These are phyloP conservation scores for Cystofilobasidium capitatum DNA, from an alignment of 768 basidiomycete species.

Conservation along the genomic window DNA sequence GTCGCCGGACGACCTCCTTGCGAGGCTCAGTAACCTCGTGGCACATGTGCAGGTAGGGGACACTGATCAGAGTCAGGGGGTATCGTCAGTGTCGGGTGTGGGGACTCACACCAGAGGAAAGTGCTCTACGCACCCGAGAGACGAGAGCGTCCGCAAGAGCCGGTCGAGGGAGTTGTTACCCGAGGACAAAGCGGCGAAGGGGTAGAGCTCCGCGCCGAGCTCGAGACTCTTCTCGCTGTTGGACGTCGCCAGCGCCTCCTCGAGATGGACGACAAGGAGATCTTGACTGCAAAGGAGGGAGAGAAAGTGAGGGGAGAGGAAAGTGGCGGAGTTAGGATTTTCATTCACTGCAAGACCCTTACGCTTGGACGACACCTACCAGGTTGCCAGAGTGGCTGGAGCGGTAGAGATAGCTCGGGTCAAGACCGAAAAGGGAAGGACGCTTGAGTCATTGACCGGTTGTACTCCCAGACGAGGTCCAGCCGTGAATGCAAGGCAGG, in stretches of 20 bases:
- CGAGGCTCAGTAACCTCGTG: neutral
- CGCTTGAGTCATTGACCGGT: neutral
- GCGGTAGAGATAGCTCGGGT: neutral
- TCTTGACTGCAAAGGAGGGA: neutral
- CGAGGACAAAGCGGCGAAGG: neutral
- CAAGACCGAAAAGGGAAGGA: neutral
- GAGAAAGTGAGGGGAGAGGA: neutral
- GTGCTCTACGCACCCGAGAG: neutral
- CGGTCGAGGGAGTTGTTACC: conserved; percentile 1
- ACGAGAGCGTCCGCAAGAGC: neutral
- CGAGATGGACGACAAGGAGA: neutral
- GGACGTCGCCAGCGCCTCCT: neutral
- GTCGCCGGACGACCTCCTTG: neutral
- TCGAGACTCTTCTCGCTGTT: neutral
- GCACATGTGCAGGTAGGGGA: conserved; percentile 4
- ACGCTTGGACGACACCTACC: too few species aligned
- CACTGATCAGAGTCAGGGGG: neutral
- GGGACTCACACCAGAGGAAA: neutral
- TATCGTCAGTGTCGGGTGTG: neutral
- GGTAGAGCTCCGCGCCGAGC: neutral
- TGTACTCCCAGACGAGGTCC: neutral
- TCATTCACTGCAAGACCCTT: neutral
- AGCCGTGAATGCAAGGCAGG: neutral
- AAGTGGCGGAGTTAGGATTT: neutral
- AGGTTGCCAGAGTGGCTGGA: neutral